phyloP scores from a whole-genome alignment of 768 basidiomycete genomes.

The Rhodosporidiobolus sp. region DNA sequence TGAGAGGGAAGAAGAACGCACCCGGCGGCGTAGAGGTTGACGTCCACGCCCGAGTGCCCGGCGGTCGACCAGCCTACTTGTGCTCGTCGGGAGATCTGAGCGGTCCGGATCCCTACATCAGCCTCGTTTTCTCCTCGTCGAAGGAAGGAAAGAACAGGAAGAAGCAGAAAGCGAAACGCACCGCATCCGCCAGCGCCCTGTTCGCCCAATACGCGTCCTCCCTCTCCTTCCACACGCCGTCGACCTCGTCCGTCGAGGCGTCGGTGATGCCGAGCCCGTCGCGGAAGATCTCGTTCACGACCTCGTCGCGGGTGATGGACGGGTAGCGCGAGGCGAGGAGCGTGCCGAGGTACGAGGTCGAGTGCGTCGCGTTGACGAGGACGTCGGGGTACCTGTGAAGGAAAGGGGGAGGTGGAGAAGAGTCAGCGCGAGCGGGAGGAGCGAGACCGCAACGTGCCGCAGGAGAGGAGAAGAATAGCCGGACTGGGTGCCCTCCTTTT shows the following conservation, averaged over 20 bases:
- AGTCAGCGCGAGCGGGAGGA: neutral
- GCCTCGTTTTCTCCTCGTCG: neutral
- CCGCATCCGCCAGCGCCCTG: conserved; percentile 34
- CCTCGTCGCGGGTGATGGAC: conserved; percentile 24
- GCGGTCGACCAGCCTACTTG: conserved; percentile 45
- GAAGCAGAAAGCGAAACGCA: neutral
- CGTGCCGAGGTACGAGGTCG: conserved; percentile 36
- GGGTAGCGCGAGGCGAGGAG: conserved; percentile 24
- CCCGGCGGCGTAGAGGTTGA: conserved; percentile 43
- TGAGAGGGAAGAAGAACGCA: neutral
- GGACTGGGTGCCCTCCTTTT: fast-evolving
- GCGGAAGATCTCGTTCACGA: conserved; percentile 32
- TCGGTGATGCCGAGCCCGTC: conserved; percentile 42
- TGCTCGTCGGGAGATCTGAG: conserved; percentile 40
- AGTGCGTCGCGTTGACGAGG: conserved; percentile 40
- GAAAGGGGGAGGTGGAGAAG: too few relatives aligned
- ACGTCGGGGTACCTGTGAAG: conserved; percentile 42
- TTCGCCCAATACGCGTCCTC: conserved; percentile 29
- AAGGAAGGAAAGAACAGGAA: neutral
- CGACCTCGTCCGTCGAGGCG: conserved; percentile 33
- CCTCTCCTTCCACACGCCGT: conserved; percentile 13
- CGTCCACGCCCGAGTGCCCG: conserved; percentile 44
- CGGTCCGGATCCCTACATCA: neutral
- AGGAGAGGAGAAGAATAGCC: too few relatives aligned
- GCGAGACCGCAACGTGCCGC: too few relatives aligned